phyloP scores from a whole-genome alignment of 306 rosid species.

The Lablab purpureus region DNA sequence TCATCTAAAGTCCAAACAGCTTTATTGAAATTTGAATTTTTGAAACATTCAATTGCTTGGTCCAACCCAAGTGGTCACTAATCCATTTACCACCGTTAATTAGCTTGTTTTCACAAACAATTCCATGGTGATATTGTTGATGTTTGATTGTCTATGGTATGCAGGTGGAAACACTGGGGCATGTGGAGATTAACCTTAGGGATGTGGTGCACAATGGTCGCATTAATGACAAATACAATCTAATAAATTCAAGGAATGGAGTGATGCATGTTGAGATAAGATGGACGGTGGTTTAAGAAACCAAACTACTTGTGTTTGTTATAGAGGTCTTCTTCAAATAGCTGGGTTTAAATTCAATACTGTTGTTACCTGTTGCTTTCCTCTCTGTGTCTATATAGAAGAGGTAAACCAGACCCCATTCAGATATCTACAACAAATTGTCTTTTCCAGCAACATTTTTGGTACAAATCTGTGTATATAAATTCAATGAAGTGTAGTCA shows the following conservation, averaged over 20 bases:
- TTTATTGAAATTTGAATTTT: not conserved
- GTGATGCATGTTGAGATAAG: slow-evolving; percentile 74
- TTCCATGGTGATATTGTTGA: slow-evolving; percentile 1
- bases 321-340: not conserved
- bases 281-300: slow-evolving; percentile 68
- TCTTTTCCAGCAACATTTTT: not conserved
- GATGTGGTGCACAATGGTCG: slow-evolving; percentile 87
- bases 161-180: slow-evolving; percentile 83
- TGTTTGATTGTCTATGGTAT: not conserved
- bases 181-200: slow-evolving; percentile 74
- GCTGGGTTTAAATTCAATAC: not conserved
- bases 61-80: not conserved
- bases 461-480: not conserved
- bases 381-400: not conserved
- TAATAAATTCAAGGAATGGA: slow-evolving; percentile 81
- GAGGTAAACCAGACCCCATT: not conserved
- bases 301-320: not conserved
- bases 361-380: not conserved
- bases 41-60: not conserved
- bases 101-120: not conserved
- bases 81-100: not conserved
- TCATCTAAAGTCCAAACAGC: not conserved
- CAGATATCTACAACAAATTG: not conserved
- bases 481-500: not conserved
- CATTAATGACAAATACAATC: slow-evolving; percentile 73